phyloP scores from a whole-genome alignment of 2,329 filamentous ascomycete species.

The Passalora sequoiae region DNA sequence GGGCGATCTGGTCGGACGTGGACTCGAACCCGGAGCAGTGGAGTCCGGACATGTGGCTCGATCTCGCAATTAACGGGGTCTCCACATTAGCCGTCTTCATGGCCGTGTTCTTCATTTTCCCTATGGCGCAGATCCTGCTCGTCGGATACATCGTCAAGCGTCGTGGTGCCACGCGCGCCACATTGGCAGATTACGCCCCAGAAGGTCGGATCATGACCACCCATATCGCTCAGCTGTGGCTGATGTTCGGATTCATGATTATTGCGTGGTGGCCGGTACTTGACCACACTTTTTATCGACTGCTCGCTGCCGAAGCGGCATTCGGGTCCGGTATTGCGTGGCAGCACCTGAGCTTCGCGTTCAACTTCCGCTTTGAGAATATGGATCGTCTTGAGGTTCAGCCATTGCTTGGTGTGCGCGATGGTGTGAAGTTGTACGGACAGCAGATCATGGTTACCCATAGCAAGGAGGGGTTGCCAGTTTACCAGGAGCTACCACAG shows the following conservation, averaged over 20 bases:
- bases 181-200: slow-evolving; percentile 13
- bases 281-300: slow-evolving; percentile 8
- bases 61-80: slow-evolving; percentile 11
- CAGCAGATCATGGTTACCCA: slow-evolving; percentile 7
- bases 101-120: slow-evolving; percentile 19
- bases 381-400: slow-evolving; percentile 10
- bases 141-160: slow-evolving; percentile 10
- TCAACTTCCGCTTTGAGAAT: slow-evolving; percentile 20
- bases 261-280: slow-evolving; percentile 19
- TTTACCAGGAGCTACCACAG: slow-evolving; percentile 1
- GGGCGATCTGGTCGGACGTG: slow-evolving; percentile 13
- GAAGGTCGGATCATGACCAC: slow-evolving; percentile 17
- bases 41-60: slow-evolving; percentile 8
- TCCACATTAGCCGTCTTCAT: slow-evolving; percentile 15
- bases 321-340: slow-evolving; percentile 20
- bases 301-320: slow-evolving; percentile 14
- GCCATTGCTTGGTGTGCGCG: slow-evolving; percentile 7
- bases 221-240: slow-evolving; percentile 20
- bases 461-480: background rate
- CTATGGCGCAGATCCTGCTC: slow-evolving; percentile 18
- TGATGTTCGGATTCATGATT: slow-evolving; percentile 16
- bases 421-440: slow-evolving; percentile 13
- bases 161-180: slow-evolving; percentile 6
- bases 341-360: slow-evolving; percentile 19
- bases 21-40: slow-evolving; percentile 11